Base-by-base conservation (phyloP, 2,329 filamentous ascomycete species). In the Berkeleyomyces rouxiae region DNA sequence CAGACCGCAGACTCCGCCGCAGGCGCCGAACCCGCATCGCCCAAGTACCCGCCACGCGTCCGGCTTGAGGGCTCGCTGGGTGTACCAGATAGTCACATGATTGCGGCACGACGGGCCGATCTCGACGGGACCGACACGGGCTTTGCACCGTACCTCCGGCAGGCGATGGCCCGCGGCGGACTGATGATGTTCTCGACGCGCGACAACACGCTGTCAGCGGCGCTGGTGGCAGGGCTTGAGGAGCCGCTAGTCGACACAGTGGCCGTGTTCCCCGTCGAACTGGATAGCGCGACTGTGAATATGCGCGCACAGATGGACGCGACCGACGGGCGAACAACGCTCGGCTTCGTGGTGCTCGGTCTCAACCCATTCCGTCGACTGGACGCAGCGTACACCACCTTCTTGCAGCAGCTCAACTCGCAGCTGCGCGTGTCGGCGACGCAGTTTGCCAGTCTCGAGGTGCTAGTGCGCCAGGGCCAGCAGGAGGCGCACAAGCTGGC, bases 401-500 rank as follows among this genome's bases (percentile, higher is more conserved):
- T 92, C 88, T 0, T 90, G 87, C 0, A 79, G 92, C 71, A 49
- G n/a, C 53, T 64, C 42, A 59, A 55, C 23, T 58, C 55, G 44
- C 63, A 64, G 59, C 36, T 64, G 13, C 59, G 59, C 7, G 37
- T 53, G 7, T 61, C 63, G 3, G 49, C 60, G 2, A 42, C 63
- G 10, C 59, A 64, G 43, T 37, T 64, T 10, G 42, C 42, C 51
- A 40, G 47, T 23, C 43, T 59, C 43, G 53, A 58, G 44, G 88
- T 88, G 1, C 91, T 87, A 0, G 88, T 91, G 0, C 86, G 91
- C 0, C 73, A 93, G 1, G 91, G 91, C 64, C 88, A 92, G 70
- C 88, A 92, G 67, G 88, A 93, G 70, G 87, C 65, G 86, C 86
- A 89, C 67, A 85, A 90, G 68, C 78, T 93, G 3, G 88, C 86